phyloP scores from a whole-genome alignment of 78 protist genomes.

The Andalucia godoyi region DNA sequence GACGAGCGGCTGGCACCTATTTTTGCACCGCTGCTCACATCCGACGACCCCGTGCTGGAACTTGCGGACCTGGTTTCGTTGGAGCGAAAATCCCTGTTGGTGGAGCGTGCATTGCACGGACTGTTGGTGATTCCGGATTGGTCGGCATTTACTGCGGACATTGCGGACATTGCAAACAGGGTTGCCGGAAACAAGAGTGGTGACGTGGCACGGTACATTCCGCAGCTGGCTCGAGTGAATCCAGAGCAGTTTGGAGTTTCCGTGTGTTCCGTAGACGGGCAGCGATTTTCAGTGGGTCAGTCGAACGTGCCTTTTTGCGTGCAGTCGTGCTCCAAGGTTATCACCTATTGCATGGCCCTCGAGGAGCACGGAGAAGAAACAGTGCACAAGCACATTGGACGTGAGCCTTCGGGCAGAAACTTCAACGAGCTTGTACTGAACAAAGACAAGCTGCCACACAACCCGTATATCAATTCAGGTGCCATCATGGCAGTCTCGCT shows the following conservation, averaged over 20 bases:
- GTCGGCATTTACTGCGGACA: not conserved
- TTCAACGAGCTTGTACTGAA: conserved; percentile 26
- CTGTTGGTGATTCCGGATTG: not conserved
- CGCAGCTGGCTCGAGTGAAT: conserved; percentile 29
- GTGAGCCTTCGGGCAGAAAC: conserved; percentile 37
- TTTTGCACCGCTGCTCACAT: too few relatives aligned
- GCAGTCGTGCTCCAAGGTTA: conserved; percentile 30
- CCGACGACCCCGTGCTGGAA: too few relatives aligned
- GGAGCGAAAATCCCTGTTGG: not conserved
- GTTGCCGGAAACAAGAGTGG: too few relatives aligned
- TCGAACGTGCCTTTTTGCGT: conserved; percentile 6
- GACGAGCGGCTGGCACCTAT: too few relatives aligned
- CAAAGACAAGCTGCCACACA: conserved; percentile 20
- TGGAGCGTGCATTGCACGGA: not conserved
- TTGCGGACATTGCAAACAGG: too few relatives aligned
- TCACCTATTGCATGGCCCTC: conserved; percentile 14
- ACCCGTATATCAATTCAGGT: conserved; percentile 52
- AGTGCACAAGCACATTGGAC: conserved; percentile 36
- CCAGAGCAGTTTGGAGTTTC: conserved; percentile 32
- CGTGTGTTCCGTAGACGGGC: conserved; percentile 47
- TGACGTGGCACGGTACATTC: conserved; percentile 20
- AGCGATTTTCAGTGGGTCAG: conserved; percentile 41
- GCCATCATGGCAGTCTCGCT: conserved; percentile 33
- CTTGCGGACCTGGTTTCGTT: too few relatives aligned
- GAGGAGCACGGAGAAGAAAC: conserved; percentile 2